Percentiles rank a stretch among this genome's conserved stretches.
phyloP scores from a whole-genome alignment of 2,329 filamentous ascomycete genomes.

The Furcasterigmium furcatum region DNA sequence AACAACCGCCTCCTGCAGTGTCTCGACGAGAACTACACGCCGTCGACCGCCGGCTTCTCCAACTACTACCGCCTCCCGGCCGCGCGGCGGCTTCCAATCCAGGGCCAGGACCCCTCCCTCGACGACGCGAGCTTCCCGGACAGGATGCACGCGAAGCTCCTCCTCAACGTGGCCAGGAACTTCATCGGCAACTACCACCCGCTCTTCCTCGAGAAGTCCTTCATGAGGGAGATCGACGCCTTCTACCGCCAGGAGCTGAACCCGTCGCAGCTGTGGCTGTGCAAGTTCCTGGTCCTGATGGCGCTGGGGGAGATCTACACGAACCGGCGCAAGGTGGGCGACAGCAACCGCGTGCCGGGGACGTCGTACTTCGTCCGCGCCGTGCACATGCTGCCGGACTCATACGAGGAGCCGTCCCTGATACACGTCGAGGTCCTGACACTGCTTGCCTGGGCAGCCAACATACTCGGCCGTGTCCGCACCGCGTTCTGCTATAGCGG shows the following conservation, averaged over 20 bases:
- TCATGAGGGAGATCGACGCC: constrained; percentile 29
- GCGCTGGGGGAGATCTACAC: constrained; percentile 41
- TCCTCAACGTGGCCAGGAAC: constrained; percentile 20
- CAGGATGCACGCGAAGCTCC: constrained; percentile 23
- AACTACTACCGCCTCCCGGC: constrained; percentile 16
- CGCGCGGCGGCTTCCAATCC: not conserved
- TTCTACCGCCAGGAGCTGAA: constrained; percentile 27
- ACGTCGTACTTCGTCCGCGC: constrained; percentile 38
- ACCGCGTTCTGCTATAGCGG: constrained; percentile 28
- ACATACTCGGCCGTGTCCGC: constrained; percentile 28
- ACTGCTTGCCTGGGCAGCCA: constrained; percentile 25
- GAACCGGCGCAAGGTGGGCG: constrained; percentile 24
- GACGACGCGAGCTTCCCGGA: constrained; percentile 2
- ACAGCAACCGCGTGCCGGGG: constrained; percentile 30
- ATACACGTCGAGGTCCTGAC: constrained; percentile 39
- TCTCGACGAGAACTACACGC: constrained; percentile 19
- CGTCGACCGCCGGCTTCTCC: constrained; percentile 20
- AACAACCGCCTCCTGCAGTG: constrained; percentile 21
- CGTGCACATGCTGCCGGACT: constrained; percentile 34
- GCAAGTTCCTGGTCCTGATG: constrained; percentile 41
- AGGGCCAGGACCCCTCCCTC: not conserved
- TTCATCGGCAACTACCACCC: constrained; percentile 28
- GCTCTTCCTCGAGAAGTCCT: constrained; percentile 29
- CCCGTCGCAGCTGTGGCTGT: constrained; percentile 27
- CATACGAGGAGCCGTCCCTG: constrained; percentile 37